Conservation (phyloP, 371 early-diverging fungal genomes). For the Catenaria anguillulae region DNA sequence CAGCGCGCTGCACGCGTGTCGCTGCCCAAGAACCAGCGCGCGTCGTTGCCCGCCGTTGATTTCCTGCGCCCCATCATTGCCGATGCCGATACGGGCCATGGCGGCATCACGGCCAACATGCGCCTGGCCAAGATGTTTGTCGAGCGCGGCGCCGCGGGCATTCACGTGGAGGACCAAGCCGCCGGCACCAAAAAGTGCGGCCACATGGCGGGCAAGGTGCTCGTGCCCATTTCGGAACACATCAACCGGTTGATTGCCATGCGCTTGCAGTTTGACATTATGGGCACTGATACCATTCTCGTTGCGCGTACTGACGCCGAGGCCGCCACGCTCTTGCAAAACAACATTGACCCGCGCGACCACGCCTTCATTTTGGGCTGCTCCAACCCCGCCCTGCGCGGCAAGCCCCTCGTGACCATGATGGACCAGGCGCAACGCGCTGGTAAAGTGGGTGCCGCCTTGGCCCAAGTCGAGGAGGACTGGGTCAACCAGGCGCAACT, state of each 20-base stretch:
- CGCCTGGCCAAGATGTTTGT: conserved; percentile 88
- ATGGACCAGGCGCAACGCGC: conserved; percentile 64
- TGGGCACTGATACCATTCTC: conserved; percentile 89
- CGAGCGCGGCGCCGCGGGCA: conserved; percentile 78
- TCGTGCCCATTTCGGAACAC: conserved; percentile 93
- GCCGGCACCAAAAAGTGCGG: conserved; percentile 97
- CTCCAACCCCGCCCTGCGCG: conserved; percentile 56
- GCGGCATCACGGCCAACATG: conserved; percentile 82
- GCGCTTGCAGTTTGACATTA: conserved; percentile 94
- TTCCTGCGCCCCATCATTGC: conserved; percentile 92
- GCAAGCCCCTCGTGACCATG: conserved; percentile 45
- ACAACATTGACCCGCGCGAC: conserved; percentile 91
- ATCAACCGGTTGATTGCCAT: conserved; percentile 91
- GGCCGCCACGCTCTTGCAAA: conserved; percentile 88
- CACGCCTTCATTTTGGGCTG: conserved; percentile 89
- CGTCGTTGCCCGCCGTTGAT: conserved; percentile 60
- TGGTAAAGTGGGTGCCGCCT: conserved; percentile 56
- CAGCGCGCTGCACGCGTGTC: conserved; percentile 78
- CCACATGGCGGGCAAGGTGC: conserved; percentile 97
- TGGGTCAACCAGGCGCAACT: conserved; percentile 77
- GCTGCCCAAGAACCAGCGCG: conserved; percentile 50
- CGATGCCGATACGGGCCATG: conserved; percentile 96
- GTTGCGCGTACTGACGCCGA: conserved; percentile 96
- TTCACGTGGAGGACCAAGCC: conserved; percentile 85
- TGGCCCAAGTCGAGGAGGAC: conserved; percentile 71